A percentile compares a stretch with the other conserved stretches of the same genome.
Conservation (phyloP, 2,329 filamentous ascomycete genomes). For the Curvularia eragrostidis region DNA sequence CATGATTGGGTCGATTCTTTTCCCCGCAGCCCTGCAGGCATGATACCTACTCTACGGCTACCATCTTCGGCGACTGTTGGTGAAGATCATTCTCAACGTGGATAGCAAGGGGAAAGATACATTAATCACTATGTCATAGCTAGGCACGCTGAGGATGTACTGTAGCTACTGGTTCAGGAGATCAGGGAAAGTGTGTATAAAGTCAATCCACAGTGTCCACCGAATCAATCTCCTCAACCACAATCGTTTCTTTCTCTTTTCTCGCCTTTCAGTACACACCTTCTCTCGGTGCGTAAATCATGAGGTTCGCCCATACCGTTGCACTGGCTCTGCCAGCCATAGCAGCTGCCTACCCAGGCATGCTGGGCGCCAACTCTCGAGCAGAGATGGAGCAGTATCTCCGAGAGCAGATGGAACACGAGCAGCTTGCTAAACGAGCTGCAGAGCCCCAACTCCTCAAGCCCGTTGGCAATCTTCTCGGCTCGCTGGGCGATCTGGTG, state of each 20-base stretch:
- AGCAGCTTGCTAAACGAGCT: slow-evolving; percentile 14
- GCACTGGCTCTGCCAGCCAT: slow-evolving; percentile 24
- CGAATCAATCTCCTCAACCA: not conserved
- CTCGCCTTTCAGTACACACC: not conserved
- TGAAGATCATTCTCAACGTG: slow-evolving; percentile 7
- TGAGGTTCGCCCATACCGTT: slow-evolving; percentile 21
- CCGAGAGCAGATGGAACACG: slow-evolving; percentile 17
- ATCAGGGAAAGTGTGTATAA: slow-evolving; percentile 1
- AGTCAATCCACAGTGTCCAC: not conserved
- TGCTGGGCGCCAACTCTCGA: slow-evolving; percentile 24
- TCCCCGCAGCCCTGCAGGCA: not conserved
- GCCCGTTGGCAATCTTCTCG: slow-evolving; percentile 16
- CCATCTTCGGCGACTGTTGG: not conserved
- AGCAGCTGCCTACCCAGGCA: slow-evolving; percentile 25
- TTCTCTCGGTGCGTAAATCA: slow-evolving; percentile 2
- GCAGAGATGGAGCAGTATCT: slow-evolving; percentile 20
- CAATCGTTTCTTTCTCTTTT: not conserved
- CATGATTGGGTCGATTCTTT: slow-evolving; percentile 1
- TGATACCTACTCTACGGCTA: not conserved
- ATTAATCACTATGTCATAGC: not conserved
- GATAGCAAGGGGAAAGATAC: not conserved
- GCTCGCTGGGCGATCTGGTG: slow-evolving; percentile 17
- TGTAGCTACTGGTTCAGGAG: not conserved
- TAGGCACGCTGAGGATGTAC: not conserved
- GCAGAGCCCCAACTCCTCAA: slow-evolving; percentile 17